Base-by-base conservation (phyloP, 352 stramenopile genomes). In the Pythium guiyangense region DNA sequence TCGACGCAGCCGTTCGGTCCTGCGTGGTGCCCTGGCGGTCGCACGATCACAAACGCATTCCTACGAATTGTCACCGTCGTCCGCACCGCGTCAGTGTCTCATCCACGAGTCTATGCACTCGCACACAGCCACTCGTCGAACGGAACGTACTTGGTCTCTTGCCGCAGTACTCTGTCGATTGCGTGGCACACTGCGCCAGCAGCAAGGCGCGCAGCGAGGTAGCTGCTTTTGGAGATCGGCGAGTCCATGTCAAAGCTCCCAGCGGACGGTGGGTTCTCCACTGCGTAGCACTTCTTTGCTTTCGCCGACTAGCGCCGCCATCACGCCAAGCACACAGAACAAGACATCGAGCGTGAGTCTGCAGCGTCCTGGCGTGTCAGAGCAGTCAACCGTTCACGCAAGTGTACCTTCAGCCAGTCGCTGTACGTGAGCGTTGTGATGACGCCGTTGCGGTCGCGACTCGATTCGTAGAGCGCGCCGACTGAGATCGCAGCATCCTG, bases 241-340 rank as follows among this genome's bases (percentile, higher is more conserved):
- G 78, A 82, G 48, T 90, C 80, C 64, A 73, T 77, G 55, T 88
- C 78, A 49, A 88, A 83, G 48, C 61, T 78, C 14, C 69, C 75
- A 3, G 64, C 57, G 1, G 78, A 84, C 35, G 73, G 71, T 11
- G 69, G 75, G 35, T 85, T 69, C 61, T 63, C 58, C 11, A 69
- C 70, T n/a, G 64, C 70, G 44, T 82, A 84, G 54, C 69, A 82
- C 27, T 64, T 76, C 26, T 71, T 54, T 2, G 74, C 74, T 44
- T 79, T 69, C 4, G 77, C 52, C 10, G 75, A 78, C 73, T 82
- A 25, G 6, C 49, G 34, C 37, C n/a, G n/a, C n/a, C n/a, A n/a
- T n/a, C n/a, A n/a, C n/a, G n/a, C n/a, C n/a, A n/a, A n/a, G n/a
- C n/a, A n/a, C n/a, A n/a, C n/a, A n/a, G n/a, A n/a, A n/a, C n/a